Conservation (phyloP, 1,139 yeast genomes). For the Debaryomyces fabryi region DNA sequence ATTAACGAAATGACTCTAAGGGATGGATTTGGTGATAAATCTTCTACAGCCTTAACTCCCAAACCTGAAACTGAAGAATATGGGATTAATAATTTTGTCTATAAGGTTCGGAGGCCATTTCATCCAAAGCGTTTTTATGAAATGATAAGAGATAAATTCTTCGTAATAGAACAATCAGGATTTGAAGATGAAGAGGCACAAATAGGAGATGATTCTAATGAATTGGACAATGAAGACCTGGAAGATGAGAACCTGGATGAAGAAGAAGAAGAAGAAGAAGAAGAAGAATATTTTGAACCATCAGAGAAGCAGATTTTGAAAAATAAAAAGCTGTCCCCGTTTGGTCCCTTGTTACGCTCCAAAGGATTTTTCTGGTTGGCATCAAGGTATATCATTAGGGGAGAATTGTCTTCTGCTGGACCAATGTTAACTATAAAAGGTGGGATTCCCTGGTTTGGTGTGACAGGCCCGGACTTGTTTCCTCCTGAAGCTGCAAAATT, state of each 20-base stretch:
- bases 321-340: slow-evolving; percentile 39
- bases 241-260: slow-evolving; percentile 13
- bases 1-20: slow-evolving; percentile 41
- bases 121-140: slow-evolving; percentile 46
- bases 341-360: slow-evolving; percentile 40
- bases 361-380: slow-evolving; percentile 55
- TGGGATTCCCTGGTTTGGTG: slow-evolving; percentile 49
- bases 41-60: slow-evolving; percentile 22
- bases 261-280: slow-evolving; percentile 15
- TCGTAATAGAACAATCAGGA: slow-evolving; percentile 27
- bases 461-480: slow-evolving; percentile 35
- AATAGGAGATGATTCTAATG: slow-evolving; percentile 13
- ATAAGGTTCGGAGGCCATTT: slow-evolving; percentile 42
- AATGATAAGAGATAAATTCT: slow-evolving; percentile 37
- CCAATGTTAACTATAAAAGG: slow-evolving; percentile 45
- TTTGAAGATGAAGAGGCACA: slow-evolving; percentile 19
- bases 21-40: slow-evolving; percentile 35
- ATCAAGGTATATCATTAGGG: slow-evolving; percentile 40
- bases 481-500: slow-evolving; percentile 34
- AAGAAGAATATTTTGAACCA: slow-evolving; percentile 15
- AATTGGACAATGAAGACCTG: slow-evolving; percentile 10
- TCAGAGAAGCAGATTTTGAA: slow-evolving; percentile 25
- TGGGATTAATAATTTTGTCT: slow-evolving; percentile 46
- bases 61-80: slow-evolving; percentile 40
- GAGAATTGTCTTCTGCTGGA: slow-evolving; percentile 53